Evolutionary conservation across 2,329 filamentous ascomycete species (phyloP), one percentile per base, ranked within the genome.

Genomic region (Aureobasidium zeae): DNA sequence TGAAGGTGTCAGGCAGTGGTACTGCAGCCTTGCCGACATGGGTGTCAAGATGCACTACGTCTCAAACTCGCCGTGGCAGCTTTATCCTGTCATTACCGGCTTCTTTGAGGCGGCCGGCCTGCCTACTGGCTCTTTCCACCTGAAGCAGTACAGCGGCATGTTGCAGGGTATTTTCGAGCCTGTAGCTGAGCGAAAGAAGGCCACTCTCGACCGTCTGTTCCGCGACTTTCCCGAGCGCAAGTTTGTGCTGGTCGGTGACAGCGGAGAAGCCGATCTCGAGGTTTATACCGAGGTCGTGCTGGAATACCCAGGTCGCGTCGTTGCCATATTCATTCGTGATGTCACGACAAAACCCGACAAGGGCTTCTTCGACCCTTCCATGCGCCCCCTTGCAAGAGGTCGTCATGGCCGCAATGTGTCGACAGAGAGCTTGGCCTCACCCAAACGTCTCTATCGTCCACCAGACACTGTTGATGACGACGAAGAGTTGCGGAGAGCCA

Each of bases 61-160:
- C 51, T 98, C 91, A n/a, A 98, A 98, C 63, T 94, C 89, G 38
- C 91, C 91, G 0, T 98, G 93, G 93, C 93, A 98, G 60, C 73
- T 98, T 5, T 98, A 86, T 55, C 91, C 91, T 0, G 78, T 96
- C 2, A 68, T 98, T 9, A 82, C 85, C 4, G 86, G 77, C 42
- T 98, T 83, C 60, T 94, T 96, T 61, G 78, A 80, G 51, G 65
- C 82, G 29, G 83, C 84, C 5, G 83, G 83, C 1, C 67, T 98
- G 1, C 91, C 91, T 0, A 76, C 76, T 1, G 93, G 91, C 0
- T 95, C 89, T 0, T 84, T 96, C 52, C 93, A 98, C 59, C 63
- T 98, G 52, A 98, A 98, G 62, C 86, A 94, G 52, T 98, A 98
- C 63, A 86, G 79, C 48, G 91, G 93, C 35, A 95, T 96, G 86